Conservation (phyloP, 805 yeast genomes). For the Yamadazyma nakazawae region DNA sequence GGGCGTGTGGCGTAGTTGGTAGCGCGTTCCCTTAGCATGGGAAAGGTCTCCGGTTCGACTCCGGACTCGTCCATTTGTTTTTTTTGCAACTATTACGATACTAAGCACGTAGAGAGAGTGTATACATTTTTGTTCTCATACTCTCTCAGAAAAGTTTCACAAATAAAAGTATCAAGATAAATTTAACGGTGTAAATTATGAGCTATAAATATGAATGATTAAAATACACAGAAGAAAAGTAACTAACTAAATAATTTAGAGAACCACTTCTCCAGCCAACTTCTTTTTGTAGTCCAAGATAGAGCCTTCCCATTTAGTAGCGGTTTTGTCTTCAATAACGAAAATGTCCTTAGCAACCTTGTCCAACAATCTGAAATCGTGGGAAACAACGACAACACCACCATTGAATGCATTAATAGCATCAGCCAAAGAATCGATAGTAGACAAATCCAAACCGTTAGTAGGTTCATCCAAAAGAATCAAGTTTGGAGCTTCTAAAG, state of each 20-base stretch:
- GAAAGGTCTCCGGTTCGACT: slow-evolving; percentile 28
- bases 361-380: slow-evolving; percentile 96
- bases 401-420: slow-evolving; percentile 94
- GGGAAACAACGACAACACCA: slow-evolving; percentile 98
- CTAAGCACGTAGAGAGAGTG: no score
- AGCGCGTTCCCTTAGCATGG: slow-evolving; percentile 42
- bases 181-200: slow-evolving; percentile 1
- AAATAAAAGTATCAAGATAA: neutral
- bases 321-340: slow-evolving; percentile 93
- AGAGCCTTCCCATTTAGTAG: slow-evolving; percentile 93
- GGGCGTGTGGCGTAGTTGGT: slow-evolving; percentile 50
- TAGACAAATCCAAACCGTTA: slow-evolving; percentile 97
- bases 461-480: slow-evolving; percentile 98
- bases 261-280: slow-evolving; percentile 86
- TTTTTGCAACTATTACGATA: neutral
- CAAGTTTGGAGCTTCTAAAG: slow-evolving; percentile 93
- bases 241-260: slow-evolving; percentile 24
- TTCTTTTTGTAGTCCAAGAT: slow-evolving; percentile 91
- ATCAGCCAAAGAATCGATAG: slow-evolving; percentile 95
- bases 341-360: slow-evolving; percentile 96
- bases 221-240: slow-evolving; percentile 10
- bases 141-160: no score
- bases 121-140: no score
- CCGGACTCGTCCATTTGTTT: slow-evolving; percentile 26
- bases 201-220: slow-evolving; percentile 6